phyloP scores from a whole-genome alignment of 2,329 filamentous ascomycete species.

The Hymenoscyphus fraxineus region DNA sequence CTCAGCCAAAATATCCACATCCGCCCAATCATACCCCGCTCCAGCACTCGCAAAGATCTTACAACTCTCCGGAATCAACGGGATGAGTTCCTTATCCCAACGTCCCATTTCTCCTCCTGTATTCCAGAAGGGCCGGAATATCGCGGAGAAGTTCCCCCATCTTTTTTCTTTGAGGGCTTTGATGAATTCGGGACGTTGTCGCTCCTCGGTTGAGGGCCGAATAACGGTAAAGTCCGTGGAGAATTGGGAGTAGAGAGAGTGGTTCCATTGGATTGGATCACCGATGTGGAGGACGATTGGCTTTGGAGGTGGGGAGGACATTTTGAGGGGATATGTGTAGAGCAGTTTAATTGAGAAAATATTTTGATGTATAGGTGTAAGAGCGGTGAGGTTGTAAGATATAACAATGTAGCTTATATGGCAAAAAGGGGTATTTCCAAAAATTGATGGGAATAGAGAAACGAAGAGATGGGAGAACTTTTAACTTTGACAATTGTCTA shows the following conservation, averaged over 20 bases:
- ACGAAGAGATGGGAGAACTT: background rate
- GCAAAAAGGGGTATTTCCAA: background rate
- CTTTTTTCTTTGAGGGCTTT: constrained; percentile 46
- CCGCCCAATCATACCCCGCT: constrained; percentile 61
- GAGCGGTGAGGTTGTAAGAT: constrained; percentile 6
- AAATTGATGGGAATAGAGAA: background rate
- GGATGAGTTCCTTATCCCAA: constrained; percentile 57
- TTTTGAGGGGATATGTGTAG: constrained; percentile 7
- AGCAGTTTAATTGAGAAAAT: background rate
- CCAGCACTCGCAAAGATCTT: constrained; percentile 58
- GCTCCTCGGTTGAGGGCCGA: constrained; percentile 48
- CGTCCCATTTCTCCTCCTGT: constrained; percentile 63
- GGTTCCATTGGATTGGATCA: constrained; percentile 35
- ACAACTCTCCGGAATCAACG: constrained; percentile 48
- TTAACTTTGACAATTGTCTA: background rate
- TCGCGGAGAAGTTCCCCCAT: constrained; percentile 52
- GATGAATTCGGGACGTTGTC: constrained; percentile 47
- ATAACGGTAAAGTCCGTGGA: constrained; percentile 42
- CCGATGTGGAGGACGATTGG: constrained; percentile 35
- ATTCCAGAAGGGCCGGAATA: constrained; percentile 59
- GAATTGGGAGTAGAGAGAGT: constrained; percentile 35
- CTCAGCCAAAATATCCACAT: constrained; percentile 56
- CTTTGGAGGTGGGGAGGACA: constrained; percentile 20
- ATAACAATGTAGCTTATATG: background rate
- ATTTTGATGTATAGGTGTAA: constrained; percentile 1